Evolutionary conservation across 1,284 basidiomycete genomes (phyloP), one percentile per base, ranked within the genome.

Genomic region (Cutaneotrichosporon daszewskae): DNA sequence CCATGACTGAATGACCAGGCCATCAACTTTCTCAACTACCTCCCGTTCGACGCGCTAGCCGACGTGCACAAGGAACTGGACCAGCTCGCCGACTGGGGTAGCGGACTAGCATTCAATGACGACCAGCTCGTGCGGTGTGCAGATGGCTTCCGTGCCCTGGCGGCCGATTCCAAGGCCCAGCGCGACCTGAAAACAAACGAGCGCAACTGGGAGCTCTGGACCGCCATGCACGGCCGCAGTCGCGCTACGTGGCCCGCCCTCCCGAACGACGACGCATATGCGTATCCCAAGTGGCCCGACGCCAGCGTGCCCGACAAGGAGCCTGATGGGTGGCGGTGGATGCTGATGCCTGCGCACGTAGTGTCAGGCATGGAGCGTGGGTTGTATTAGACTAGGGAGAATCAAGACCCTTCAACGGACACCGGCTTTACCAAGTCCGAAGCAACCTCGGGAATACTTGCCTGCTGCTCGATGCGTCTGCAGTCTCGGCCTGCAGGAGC

Each of bases 1-100:
- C 16, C 19, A 18, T 14, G 6, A n/a, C 34, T 43, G 14, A 43
- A n/a, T n/a, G 32, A 10, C 13, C 32, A 43, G 42, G 42, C 42
- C 14, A 34, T 43, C 23, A 1, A 22, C 20, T 29, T 43, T 28
- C 14, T 37, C 29, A 10, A 17, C 9, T 17, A 16, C n/a, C 27
- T 43, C 22, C 34, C 42, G 7, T 16, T 12, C 7, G 31, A 18
- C 6, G 26, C 29, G 6, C 42, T 43, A 4, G 19, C 42, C 18
- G 32, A 32, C 10, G 24, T 43, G 12, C 13, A 11, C n/a, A 18
- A 17, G 16, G 22, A 31, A 14, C n/a, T 43, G 9, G 12, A 4
- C 20, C 32, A 24, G n/a, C 16, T 40, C n/a, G 38, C 29, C 22
- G 31, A 40, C 16, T n/a, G n/a, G n/a, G n/a, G n/a, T n/a, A n/a